A percentile compares a stretch with the other conserved stretches of the same genome.
phyloP scores from a whole-genome alignment of 2,329 filamentous ascomycete genomes.

The Aspergillus melleus region DNA sequence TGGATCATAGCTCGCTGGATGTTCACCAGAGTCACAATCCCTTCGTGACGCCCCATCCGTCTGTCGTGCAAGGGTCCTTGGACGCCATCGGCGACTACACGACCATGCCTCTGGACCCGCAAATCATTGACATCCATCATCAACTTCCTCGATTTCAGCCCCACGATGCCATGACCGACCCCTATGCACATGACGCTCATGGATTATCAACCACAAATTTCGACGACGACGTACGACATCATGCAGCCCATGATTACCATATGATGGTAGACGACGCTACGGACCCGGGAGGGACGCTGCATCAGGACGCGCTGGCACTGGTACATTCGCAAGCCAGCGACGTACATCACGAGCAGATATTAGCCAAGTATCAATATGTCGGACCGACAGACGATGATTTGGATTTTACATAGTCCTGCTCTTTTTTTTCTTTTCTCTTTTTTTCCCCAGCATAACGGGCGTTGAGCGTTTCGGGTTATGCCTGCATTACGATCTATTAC shows the following conservation, averaged over 20 bases:
- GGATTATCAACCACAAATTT: conserved; percentile 35
- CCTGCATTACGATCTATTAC: not conserved
- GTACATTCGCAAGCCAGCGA: conserved; percentile 41
- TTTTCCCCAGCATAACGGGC: conserved; percentile 1
- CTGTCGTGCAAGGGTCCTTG: conserved; percentile 36
- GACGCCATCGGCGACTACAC: conserved; percentile 45
- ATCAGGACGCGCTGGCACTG: conserved; percentile 39
- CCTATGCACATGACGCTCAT: conserved; percentile 34
- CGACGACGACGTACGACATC: conserved; percentile 41
- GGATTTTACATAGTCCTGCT: conserved; percentile 18
- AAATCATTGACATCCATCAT: conserved; percentile 56
- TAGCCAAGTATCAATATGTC: conserved; percentile 42
- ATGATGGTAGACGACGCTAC: conserved; percentile 45
- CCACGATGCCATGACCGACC: conserved; percentile 37
- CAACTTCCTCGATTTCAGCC: conserved; percentile 44
- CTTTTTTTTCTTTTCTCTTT: conserved; percentile 2
- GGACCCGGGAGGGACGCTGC: conserved; percentile 33
- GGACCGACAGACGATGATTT: conserved; percentile 36
- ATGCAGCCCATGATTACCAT: conserved; percentile 40
- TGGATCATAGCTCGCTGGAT: conserved; percentile 24
- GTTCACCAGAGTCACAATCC: conserved; percentile 29
- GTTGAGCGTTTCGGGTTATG: not conserved
- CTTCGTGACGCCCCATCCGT: conserved; percentile 31
- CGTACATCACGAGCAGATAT: conserved; percentile 41
- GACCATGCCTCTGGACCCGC: conserved; percentile 60